These are phyloP conservation scores for Colletotrichum paranaense DNA, from an alignment of 2,329 filamentous ascomycete species.

Conservation along the genomic window DNA sequence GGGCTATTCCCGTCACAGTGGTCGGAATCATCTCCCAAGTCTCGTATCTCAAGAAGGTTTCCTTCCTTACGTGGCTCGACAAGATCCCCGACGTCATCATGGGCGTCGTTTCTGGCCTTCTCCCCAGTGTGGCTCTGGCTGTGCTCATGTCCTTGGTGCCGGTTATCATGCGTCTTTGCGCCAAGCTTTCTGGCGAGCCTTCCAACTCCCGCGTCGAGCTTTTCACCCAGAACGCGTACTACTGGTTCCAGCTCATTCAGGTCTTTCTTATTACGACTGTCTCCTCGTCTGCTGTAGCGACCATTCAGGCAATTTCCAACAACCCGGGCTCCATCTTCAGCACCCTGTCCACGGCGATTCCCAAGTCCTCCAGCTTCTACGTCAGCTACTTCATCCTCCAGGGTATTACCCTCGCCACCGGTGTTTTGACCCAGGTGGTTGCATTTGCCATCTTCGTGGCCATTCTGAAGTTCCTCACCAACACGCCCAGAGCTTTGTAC, in stretches of 20 bases:
- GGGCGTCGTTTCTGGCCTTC: constrained; percentile 85
- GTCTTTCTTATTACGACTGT: constrained; percentile 91
- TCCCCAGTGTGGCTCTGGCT: constrained; percentile 83
- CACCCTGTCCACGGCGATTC: constrained; percentile 79
- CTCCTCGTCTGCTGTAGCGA: constrained; percentile 81
- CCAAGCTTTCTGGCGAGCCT: constrained; percentile 83
- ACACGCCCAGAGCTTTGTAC: constrained; percentile 83
- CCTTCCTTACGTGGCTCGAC: constrained; percentile 78
- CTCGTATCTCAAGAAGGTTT: constrained; percentile 71
- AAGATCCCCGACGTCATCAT: constrained; percentile 77
- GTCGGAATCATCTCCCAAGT: constrained; percentile 92
- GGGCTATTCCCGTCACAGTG: constrained; percentile 78
- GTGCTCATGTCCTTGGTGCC: constrained; percentile 90
- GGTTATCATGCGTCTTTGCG: constrained; percentile 80
- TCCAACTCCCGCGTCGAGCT: constrained; percentile 85
- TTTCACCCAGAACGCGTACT: constrained; percentile 92
- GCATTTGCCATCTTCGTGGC: constrained; percentile 75
- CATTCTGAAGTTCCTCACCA: constrained; percentile 77
- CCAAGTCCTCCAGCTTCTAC: constrained; percentile 92
- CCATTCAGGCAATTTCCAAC: constrained; percentile 70
- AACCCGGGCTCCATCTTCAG: constrained; percentile 71
- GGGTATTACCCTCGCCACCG: constrained; percentile 80
- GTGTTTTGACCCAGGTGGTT: constrained; percentile 75
- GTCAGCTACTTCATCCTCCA: constrained; percentile 84
- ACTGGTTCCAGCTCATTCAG: constrained; percentile 89